Evolutionary conservation across 2,329 filamentous ascomycete genomes (phyloP).

Genomic region (Hymenoscyphus repandus): DNA sequence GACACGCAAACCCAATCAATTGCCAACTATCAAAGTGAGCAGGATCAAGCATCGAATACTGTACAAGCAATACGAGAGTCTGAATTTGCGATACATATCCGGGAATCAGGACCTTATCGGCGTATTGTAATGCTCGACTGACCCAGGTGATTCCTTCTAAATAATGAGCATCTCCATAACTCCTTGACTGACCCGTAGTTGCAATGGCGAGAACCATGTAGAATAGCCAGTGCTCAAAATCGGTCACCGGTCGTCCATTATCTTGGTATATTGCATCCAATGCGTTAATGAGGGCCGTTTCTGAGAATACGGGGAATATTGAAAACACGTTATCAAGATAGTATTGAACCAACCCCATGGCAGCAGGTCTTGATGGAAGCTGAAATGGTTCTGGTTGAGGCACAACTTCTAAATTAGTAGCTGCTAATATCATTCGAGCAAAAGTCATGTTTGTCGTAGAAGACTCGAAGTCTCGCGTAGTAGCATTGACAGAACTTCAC

Average conservation of each 20-base stretch:
- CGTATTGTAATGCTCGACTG: constrained; percentile 64
- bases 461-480: constrained; percentile 87
- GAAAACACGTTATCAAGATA: constrained; percentile 80
- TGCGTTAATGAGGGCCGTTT: constrained; percentile 70
- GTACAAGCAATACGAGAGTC: constrained; percentile 76
- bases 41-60: constrained; percentile 87
- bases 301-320: constrained; percentile 76
- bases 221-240: constrained; percentile 77
- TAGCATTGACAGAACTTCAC: constrained; percentile 82
- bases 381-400: constrained; percentile 54
- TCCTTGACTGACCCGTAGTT: constrained; percentile 67
- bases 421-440: constrained; percentile 79
- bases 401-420: constrained; percentile 68
- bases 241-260: constrained; percentile 51
- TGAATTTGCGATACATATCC: constrained; percentile 84
- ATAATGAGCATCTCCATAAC: constrained; percentile 60
- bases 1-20: constrained; percentile 81
- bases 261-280: constrained; percentile 78
- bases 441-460: constrained; percentile 88
- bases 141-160: constrained; percentile 50
- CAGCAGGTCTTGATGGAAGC: constrained; percentile 68
- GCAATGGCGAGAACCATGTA: constrained; percentile 87
- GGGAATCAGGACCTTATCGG: constrained; percentile 78
- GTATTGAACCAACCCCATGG: constrained; percentile 68
- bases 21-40: constrained; percentile 93